Base-by-base conservation (phyloP, 306 rosid species). In the Vachellia pachyceras region DNA sequence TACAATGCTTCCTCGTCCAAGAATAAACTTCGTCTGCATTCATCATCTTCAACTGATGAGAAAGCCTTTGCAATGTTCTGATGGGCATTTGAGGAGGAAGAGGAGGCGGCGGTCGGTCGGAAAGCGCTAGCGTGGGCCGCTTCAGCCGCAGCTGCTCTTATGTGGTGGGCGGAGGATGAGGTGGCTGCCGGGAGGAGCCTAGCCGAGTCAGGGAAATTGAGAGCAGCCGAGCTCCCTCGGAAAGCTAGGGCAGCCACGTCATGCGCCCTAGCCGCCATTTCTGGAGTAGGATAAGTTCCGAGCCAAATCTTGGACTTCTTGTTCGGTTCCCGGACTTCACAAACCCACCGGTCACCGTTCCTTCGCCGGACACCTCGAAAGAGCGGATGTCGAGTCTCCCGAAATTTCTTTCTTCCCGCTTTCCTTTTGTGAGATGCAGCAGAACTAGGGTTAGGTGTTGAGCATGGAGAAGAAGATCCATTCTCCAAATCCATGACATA, bases 181-280 rank as follows among this genome's bases (percentile, higher is more conserved):
- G 18, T 63, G 17, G 82, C 36, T 6, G 15, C 37, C 1, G 85
- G 87, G 7, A 85, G 82, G 49, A 80, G 77, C 36, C 22, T 15
- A 66, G 81, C 80, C 8, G 69, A 72, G 33, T 77, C 63, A 3
- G 85, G 73, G 55, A 85, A 85, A 46, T 85, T 85, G 68, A 85
- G 80, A 3, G 13, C 25, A 0, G 87, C 85, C 4, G 82, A 54
- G 46, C 33, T 18, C 45, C 87, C 87, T 23, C 47, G 70, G 18
- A 84, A 79, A 29, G 82, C 73, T 18, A 84, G 70, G 23, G 73
- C 79, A 14, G 87, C 87, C 71, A 77, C 87, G 12, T 84, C 87
- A 45, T 84, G 75, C 35, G 87, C 87, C 87, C 80, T 80, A 80
- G 85, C 87, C 0, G 87, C 87, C 87, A 84, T 76, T 77, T 84